Evolutionary conservation across 495 filamentous ascomycete genomes (phyloP), one percentile per base, ranked within the genome.

Genomic region (Aspergillus asperescens): DNA sequence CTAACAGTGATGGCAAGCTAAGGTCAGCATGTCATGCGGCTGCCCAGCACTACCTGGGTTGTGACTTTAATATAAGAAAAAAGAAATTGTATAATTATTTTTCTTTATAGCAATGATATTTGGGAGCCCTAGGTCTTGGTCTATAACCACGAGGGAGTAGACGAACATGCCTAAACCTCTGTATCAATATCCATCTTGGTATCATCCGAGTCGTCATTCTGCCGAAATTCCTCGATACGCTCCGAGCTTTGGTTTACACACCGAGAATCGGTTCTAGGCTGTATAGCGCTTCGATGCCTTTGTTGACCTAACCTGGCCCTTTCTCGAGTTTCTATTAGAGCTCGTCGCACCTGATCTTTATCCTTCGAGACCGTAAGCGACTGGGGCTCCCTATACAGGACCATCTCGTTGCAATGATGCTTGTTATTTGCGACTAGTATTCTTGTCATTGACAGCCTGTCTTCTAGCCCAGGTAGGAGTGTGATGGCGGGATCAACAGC

Each of bases 401-500:
- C 84, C 49, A 98, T 60, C 62, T 94, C 82, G 48, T 78, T 77
- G 23, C 69, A 63, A 12, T 62, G 63, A 9, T 68, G 59, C 23
- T 70, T 69, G 4, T 70, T 62, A 50, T 77, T 74, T 7, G 75
- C 69, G 5, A 90, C 67, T 13, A 92, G 62, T 4, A 81, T 72
- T 19, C 75, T 70, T 1, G 91, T 90, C 40, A 96, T 84, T 56
- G 77, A 78, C 32, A 96, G 71, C 55, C 83, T 84, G 66, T 85
- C 88, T 57, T 91, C 84, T 48, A 96, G 87, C 62, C 93, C 88
- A 1, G 91, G 84, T 0, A 93, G 73, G 67, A 96, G 89, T 49
- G 90, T 71, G 10, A 94, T 70, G 45, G 71, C 77, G 48, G 71
- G 71, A 45, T 75, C 72, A 31, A 82, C 66, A 37, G 64, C 58